Percentiles rank a stretch among this genome's conserved stretches.
Conservation (phyloP, 1,284 basidiomycete genomes). For the Moesziomyces antarcticus region DNA sequence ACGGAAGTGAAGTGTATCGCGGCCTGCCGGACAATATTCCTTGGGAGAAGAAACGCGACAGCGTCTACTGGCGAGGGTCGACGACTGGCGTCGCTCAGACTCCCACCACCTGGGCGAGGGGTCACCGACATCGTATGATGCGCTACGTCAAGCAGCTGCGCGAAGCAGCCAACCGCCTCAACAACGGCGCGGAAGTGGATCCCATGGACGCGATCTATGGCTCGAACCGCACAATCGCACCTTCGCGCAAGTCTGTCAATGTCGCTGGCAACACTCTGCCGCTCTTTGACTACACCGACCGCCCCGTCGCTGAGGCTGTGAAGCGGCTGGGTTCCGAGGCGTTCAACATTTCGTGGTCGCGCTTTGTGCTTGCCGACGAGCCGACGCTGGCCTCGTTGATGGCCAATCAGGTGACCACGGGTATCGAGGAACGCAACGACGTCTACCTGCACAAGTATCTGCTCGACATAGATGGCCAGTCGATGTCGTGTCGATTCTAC, state of each 20-base stretch:
- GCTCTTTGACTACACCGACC: slow-evolving; percentile 30
- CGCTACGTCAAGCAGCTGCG: slow-evolving; percentile 41
- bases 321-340: slow-evolving; percentile 23
- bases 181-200: slow-evolving; percentile 17
- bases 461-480: slow-evolving; percentile 31
- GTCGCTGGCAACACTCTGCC: slow-evolving; percentile 36
- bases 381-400: slow-evolving; percentile 7
- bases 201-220: slow-evolving; percentile 17
- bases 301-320: slow-evolving; percentile 1
- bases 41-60: slow-evolving; percentile 24
- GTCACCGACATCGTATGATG: slow-evolving; percentile 37
- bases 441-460: slow-evolving; percentile 22
- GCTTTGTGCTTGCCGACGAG: slow-evolving; percentile 14
- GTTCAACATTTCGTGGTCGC: slow-evolving; percentile 21
- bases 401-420: slow-evolving; percentile 17
- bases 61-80: slow-evolving; percentile 33
- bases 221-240: slow-evolving; percentile 3
- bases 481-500: slow-evolving; percentile 45
- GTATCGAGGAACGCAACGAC: slow-evolving; percentile 2
- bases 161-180: slow-evolving; percentile 32
- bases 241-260: slow-evolving; percentile 28
- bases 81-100: slow-evolving; percentile 23
- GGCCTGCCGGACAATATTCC: slow-evolving; percentile 14
- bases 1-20: slow-evolving; percentile 12
- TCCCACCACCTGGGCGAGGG: slow-evolving; percentile 18